Base-by-base conservation (phyloP, 441 rosid genomes). In the Bocquillonia castaneifolia region DNA sequence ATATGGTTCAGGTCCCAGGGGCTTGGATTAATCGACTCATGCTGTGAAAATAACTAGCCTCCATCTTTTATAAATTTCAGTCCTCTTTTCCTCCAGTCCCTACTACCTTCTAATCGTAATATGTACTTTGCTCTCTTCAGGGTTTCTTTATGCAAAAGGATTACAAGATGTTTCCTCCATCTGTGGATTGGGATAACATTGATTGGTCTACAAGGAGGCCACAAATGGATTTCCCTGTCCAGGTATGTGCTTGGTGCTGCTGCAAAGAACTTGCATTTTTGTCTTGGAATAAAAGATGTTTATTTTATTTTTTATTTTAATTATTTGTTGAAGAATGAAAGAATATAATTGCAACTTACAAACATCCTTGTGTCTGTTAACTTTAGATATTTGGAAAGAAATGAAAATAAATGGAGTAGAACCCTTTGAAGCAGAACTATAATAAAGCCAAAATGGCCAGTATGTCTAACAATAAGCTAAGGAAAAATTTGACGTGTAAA, bases 121-220 rank as follows among this genome's bases (percentile, higher is more conserved):
- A 40, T 73, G 58, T 29, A 20, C 3, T 23, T 75, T 68, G 47
- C 57, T 63, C 15, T 56, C 48, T 71, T 73, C 75, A 95, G 99
- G 98, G 99, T 17, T 92, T 95, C 83, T 95, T 90, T 81, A 89
- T 95, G 99, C 98, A 91, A 82, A 92, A 81, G 79, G 97, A 92
- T 79, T 95, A 92, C 86, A 95, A 92, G 73, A 92, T 90, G 97
- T 95, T 94, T 79, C 95, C 98, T 23, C 99, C 99, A 55, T 76
- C 88, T 29, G 99, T 92, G 59, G 69, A 95, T 74, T 92, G 98
- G 98, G 92, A 92, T 76, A 95, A 92, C 73, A 90, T 90, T 63
- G 15, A 84, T 74, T 92, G 99, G 99, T 77, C 86, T 64, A 77
- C 95, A 29, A 89, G 99, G 83, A 86, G 83, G 81, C 96, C 99